Evolutionary conservation across 2,329 filamentous ascomycete genomes (phyloP).

Genomic region (Hypoxylon sp.): DNA sequence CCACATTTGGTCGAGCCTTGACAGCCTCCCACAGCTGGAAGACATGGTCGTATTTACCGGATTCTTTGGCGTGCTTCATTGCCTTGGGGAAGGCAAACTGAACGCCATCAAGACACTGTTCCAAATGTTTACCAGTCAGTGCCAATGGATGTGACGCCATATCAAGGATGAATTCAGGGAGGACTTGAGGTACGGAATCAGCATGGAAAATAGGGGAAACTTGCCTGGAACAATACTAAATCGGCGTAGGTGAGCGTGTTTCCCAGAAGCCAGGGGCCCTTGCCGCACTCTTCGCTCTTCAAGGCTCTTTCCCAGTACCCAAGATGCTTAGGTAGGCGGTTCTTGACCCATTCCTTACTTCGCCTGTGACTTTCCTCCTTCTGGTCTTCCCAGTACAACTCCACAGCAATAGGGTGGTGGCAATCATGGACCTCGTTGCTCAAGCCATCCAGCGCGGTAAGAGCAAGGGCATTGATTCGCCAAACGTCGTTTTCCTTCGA

Average conservation of each 20-base stretch:
- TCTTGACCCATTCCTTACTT: slow-evolving; percentile 69
- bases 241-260: slow-evolving; percentile 77
- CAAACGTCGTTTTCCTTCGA: slow-evolving; percentile 60
- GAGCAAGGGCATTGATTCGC: slow-evolving; percentile 72
- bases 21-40: slow-evolving; percentile 75
- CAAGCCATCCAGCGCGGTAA: slow-evolving; percentile 79
- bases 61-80: slow-evolving; percentile 65
- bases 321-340: slow-evolving; percentile 78
- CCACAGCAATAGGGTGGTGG: slow-evolving; percentile 76
- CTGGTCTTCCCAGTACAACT: slow-evolving; percentile 80
- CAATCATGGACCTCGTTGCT: slow-evolving; percentile 80
- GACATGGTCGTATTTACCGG: slow-evolving; percentile 70
- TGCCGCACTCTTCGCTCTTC: slow-evolving; percentile 65
- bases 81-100: slow-evolving; percentile 78
- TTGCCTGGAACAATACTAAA: slow-evolving; percentile 77
- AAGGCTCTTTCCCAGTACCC: slow-evolving; percentile 77
- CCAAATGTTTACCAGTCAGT: slow-evolving; percentile 2
- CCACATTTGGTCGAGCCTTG: slow-evolving; percentile 72
- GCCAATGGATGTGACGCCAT: background rate
- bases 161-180: background rate
- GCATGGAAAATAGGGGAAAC: slow-evolving; percentile 22
- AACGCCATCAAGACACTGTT: slow-evolving; percentile 67
- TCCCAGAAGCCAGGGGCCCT: slow-evolving; percentile 75
- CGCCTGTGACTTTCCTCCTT: slow-evolving; percentile 74
- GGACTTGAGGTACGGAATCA: background rate